Conservation (phyloP, 2,329 filamentous ascomycete species). For the Claviceps digitariae region DNA sequence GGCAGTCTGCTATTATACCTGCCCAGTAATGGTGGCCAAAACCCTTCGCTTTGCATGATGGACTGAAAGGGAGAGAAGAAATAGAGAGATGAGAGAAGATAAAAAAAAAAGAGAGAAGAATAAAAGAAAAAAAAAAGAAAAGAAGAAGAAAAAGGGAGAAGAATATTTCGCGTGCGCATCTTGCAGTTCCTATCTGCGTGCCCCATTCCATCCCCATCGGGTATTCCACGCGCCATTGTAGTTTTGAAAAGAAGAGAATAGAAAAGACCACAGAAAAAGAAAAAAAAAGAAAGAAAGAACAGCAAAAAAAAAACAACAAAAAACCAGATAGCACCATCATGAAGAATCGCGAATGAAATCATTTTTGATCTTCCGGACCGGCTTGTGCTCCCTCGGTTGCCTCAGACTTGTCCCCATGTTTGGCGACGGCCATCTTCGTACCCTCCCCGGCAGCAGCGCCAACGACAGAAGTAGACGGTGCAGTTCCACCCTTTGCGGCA, state of each 20-base stretch:
- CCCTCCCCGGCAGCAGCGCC: neutral
- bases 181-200: too few relatives aligned
- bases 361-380: slow-evolving; percentile 6
- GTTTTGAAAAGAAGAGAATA: neutral
- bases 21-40: too few relatives aligned
- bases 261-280: neutral
- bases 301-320: neutral
- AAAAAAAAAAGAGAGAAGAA: neutral
- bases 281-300: neutral
- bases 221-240: too few relatives aligned
- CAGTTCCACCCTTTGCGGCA: neutral
- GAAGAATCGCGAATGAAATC: neutral
- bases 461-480: too few relatives aligned
- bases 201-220: too few relatives aligned
- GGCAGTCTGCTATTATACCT: too few relatives aligned
- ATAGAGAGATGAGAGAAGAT: neutral
- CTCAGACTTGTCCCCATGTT: slow-evolving; percentile 22
- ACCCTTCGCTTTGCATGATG: too few relatives aligned
- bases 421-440: slow-evolving; percentile 5
- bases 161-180: too few relatives aligned
- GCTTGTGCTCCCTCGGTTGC: slow-evolving; percentile 2
- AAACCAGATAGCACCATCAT: neutral
- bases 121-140: neutral
- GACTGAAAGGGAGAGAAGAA: too few relatives aligned
- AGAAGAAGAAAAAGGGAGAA: neutral